Percentiles rank a stretch among this genome's conserved stretches.
These are phyloP conservation scores for Leptodontidium sp. DNA, from an alignment of 2,329 filamentous ascomycete species.

Conservation along the genomic window DNA sequence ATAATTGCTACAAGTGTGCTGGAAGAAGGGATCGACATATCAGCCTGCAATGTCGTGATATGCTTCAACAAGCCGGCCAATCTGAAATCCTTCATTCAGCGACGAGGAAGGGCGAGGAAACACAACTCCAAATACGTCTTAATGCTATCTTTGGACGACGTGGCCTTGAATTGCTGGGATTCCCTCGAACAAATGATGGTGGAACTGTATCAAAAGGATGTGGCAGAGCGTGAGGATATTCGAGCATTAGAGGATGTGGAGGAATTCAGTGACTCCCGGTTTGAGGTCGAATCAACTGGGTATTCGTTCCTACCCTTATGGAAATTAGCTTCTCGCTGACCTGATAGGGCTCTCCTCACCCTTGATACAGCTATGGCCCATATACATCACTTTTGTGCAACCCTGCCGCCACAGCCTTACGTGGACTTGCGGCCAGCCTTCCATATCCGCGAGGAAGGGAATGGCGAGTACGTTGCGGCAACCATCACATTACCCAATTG, in stretches of 20 bases:
- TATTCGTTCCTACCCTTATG: no score
- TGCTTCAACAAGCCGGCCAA: slow-evolving; percentile 69
- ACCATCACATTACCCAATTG: no score
- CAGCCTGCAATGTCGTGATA: slow-evolving; percentile 67
- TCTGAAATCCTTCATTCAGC: slow-evolving; percentile 70
- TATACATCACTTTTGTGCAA: slow-evolving; percentile 81
- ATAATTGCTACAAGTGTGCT: slow-evolving; percentile 68
- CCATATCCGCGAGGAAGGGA: slow-evolving; percentile 8
- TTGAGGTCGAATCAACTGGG: no score
- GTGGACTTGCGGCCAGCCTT: slow-evolving; percentile 76
- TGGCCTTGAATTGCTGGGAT: no score
- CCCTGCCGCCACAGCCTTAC: slow-evolving; percentile 62
- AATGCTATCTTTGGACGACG: no score
- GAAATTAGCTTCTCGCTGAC: no score
- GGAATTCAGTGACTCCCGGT: no score
- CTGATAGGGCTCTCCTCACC: slow-evolving; percentile 67
- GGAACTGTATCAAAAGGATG: no score
- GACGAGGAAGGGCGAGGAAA: slow-evolving; percentile 69
- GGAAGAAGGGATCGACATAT: slow-evolving; percentile 72
- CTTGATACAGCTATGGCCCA: slow-evolving; percentile 78
- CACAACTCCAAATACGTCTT: slow-evolving; percentile 58
- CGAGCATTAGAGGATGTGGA: no score
- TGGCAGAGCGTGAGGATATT: no score
- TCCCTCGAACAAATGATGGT: no score
- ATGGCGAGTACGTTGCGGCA: no score